phyloP scores from a whole-genome alignment of 202 grass and related monocot species.

The Elaeis oleifera region DNA sequence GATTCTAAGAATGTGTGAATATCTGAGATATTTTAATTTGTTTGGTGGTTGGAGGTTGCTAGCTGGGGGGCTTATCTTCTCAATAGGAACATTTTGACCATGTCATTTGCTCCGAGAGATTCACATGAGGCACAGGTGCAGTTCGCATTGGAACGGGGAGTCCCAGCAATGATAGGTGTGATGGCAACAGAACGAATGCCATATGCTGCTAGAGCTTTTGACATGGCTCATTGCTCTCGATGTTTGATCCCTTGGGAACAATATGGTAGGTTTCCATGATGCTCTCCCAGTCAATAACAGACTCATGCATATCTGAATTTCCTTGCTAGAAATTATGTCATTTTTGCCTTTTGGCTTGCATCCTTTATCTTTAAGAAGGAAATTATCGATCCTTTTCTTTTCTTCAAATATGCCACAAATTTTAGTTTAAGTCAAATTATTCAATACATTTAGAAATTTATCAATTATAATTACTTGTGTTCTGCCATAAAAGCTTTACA shows the following conservation, averaged over 20 bases:
- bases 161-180: slow-evolving; percentile 80
- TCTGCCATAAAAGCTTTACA: too few species aligned
- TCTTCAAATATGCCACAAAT: too few species aligned
- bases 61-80: slow-evolving; percentile 90
- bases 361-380: too few species aligned
- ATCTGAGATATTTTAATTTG: background rate
- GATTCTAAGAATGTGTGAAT: background rate
- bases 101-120: slow-evolving; percentile 94
- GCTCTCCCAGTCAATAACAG: too few species aligned
- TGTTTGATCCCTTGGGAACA: slow-evolving; percentile 93
- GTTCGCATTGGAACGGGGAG: slow-evolving; percentile 73
- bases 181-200: slow-evolving; percentile 59
- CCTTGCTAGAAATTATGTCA: too few species aligned
- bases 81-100: slow-evolving; percentile 63
- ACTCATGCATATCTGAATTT: too few species aligned
- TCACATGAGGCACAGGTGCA: slow-evolving; percentile 82
- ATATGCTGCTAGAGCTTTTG: slow-evolving; percentile 76
- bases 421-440: too few species aligned
- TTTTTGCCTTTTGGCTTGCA: too few species aligned
- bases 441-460: too few species aligned
- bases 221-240: slow-evolving; percentile 86
- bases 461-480: too few species aligned
- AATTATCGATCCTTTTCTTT: too few species aligned
- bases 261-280: slow-evolving; percentile 27
- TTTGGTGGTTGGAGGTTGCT: slow-evolving; percentile 44